These are phyloP conservation scores for Lagenidium sp. DNA, from an alignment of 352 stramenopile species.

Conservation along the genomic window DNA sequence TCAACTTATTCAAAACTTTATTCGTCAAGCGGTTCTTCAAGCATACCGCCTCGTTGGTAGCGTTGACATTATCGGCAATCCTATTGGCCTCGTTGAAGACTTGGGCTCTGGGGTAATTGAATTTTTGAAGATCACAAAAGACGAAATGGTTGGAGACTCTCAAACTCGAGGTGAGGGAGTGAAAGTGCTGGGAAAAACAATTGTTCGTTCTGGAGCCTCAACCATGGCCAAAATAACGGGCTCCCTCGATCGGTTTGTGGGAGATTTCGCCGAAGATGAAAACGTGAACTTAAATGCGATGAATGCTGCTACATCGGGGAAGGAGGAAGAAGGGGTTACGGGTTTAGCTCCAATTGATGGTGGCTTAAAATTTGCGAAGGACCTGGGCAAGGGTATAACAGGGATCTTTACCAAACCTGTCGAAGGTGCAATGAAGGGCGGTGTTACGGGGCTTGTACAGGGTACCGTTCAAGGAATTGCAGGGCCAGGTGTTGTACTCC, in stretches of 20 bases:
- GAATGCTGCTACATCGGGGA: not conserved
- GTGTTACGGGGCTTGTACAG: conserved; percentile 66
- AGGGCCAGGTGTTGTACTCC: conserved; percentile 68
- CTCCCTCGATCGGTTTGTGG: conserved; percentile 80
- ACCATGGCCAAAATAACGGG: conserved; percentile 79
- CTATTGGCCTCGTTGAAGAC: conserved; percentile 81
- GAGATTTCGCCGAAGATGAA: conserved; percentile 57
- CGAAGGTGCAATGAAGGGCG: conserved; percentile 68
- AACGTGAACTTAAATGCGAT: not conserved
- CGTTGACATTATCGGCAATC: conserved; percentile 82
- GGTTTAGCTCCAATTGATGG: conserved; percentile 8
- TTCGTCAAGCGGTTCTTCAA: conserved; percentile 75
- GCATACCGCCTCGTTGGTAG: conserved; percentile 78
- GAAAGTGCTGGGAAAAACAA: conserved; percentile 80
- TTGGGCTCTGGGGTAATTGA: conserved; percentile 79
- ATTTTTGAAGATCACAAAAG: conserved; percentile 87
- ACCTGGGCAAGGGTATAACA: conserved; percentile 75
- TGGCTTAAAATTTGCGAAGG: conserved; percentile 79
- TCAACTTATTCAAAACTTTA: conserved; percentile 77
- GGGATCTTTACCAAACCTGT: conserved; percentile 85
- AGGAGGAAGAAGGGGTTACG: not conserved
- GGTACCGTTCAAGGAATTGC: conserved; percentile 73
- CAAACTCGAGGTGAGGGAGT: conserved; percentile 81
- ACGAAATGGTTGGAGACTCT: conserved; percentile 67
- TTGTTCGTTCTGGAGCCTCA: conserved; percentile 66